A percentile compares a stretch with the other conserved stretches of the same genome.
Evolutionary conservation across 306 rosid genomes (phyloP).

Genomic region (Astragalus membranaceus): DNA sequence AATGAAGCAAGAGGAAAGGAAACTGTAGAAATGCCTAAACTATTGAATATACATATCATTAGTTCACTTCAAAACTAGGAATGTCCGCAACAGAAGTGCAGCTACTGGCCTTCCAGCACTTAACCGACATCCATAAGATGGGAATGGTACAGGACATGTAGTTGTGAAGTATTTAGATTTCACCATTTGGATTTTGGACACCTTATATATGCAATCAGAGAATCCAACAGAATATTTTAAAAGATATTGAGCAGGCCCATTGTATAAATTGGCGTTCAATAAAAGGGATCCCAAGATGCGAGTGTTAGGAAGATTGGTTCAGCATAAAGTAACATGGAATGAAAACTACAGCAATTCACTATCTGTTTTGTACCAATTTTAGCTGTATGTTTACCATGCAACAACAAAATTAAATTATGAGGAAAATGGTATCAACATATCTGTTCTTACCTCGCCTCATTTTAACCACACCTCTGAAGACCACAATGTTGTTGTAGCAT

Average conservation of each 20-base stretch:
- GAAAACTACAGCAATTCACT: conserved; percentile 8
- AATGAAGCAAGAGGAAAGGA: conserved; percentile 2
- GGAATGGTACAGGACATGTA: background rate
- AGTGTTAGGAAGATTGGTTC: background rate
- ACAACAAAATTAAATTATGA: conserved; percentile 11
- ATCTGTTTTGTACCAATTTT: background rate
- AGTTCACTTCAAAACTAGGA: conserved; percentile 3
- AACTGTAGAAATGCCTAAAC: background rate
- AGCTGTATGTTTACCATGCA: background rate
- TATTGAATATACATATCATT: background rate
- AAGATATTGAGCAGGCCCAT: background rate
- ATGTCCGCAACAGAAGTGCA: background rate
- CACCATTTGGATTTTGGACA: conserved; percentile 14
- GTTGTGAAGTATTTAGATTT: conserved; percentile 3
- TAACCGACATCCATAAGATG: background rate
- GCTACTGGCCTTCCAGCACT: background rate
- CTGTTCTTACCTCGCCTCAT: conserved; percentile 85
- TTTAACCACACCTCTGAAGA: conserved; percentile 96
- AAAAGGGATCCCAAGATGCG: background rate
- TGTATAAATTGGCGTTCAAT: background rate
- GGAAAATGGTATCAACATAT: conserved; percentile 5
- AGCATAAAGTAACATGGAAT: background rate
- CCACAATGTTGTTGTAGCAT: conserved; percentile 82
- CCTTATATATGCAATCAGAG: background rate
- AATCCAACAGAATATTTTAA: conserved; percentile 3